Evolutionary conservation across 805 yeast genomes (phyloP).

Genomic region (Ogataea thermomethanolica): DNA sequence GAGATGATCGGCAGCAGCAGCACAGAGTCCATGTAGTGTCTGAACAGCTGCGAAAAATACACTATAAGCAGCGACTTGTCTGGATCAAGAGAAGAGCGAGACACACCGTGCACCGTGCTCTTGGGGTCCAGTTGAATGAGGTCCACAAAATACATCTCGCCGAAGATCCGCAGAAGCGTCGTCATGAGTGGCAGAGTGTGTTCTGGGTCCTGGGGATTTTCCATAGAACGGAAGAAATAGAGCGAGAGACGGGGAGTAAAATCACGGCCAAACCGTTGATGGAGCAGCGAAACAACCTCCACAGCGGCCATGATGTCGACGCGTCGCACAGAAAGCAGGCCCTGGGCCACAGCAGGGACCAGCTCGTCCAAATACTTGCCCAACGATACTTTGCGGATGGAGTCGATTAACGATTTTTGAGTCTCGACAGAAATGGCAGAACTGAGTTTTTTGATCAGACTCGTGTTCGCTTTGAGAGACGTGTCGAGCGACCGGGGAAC

Average conservation of each 20-base stretch:
- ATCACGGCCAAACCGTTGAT: conserved; percentile 60
- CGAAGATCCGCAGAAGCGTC: conserved; percentile 45
- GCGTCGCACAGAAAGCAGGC: conserved; percentile 48
- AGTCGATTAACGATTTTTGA: conserved; percentile 48
- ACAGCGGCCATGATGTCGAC: conserved; percentile 59
- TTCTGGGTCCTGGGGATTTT: conserved; percentile 17
- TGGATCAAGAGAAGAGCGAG: conserved; percentile 36
- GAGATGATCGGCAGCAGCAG: conserved; percentile 16
- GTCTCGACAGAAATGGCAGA: conserved; percentile 54
- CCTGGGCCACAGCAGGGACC: conserved; percentile 58
- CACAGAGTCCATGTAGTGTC: not conserved
- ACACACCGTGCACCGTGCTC: conserved; percentile 42
- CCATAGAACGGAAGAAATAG: conserved; percentile 36
- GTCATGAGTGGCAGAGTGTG: conserved; percentile 42
- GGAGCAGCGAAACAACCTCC: conserved; percentile 67
- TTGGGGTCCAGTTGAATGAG: conserved; percentile 41
- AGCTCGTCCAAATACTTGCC: conserved; percentile 76
- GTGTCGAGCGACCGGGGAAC: conserved; percentile 50
- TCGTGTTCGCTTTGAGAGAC: conserved; percentile 76
- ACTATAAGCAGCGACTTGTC: conserved; percentile 36
- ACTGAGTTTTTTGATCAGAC: conserved; percentile 69
- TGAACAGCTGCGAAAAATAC: conserved; percentile 1
- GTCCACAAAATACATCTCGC: conserved; percentile 58
- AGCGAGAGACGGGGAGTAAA: conserved; percentile 52
- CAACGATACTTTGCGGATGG: conserved; percentile 57